Evolutionary conservation across 345 rosid genomes (phyloP).

Genomic region (Microcos paniculata): DNA sequence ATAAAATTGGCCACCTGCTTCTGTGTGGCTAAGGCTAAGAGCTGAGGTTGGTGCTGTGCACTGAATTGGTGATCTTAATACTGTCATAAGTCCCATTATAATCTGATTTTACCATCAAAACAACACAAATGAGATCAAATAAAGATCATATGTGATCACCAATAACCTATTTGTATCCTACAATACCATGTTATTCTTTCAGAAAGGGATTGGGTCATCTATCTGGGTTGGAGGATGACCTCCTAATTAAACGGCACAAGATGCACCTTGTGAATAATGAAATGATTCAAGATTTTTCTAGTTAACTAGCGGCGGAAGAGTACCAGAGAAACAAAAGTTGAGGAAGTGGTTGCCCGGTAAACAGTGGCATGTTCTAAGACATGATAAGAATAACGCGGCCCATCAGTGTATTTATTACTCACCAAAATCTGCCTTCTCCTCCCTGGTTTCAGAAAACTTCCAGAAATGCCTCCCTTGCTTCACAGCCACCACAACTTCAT

Average conservation of each 20-base stretch:
- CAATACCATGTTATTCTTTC: background rate
- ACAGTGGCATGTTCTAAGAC: background rate
- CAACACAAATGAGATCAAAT: background rate
- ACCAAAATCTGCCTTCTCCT: slow-evolving; percentile 2
- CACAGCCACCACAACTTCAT: background rate
- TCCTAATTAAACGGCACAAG: background rate
- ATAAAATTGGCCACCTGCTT: background rate
- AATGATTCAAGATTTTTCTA: background rate
- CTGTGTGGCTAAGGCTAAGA: background rate
- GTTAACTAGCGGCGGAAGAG: background rate
- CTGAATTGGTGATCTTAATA: background rate
- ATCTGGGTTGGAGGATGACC: background rate
- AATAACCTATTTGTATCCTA: no score
- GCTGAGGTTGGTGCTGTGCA: background rate
- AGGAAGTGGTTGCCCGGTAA: background rate
- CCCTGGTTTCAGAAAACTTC: background rate
- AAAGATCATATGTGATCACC: background rate
- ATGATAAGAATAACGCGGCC: no score
- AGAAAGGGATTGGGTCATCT: background rate
- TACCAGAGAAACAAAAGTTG: background rate
- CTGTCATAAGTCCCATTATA: background rate
- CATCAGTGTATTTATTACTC: background rate
- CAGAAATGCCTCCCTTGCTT: background rate
- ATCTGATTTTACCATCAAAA: slow-evolving; percentile 9
- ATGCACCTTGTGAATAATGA: background rate